Conservation (phyloP, 2,329 filamentous ascomycete species). For the Grosmannia huntii region DNA sequence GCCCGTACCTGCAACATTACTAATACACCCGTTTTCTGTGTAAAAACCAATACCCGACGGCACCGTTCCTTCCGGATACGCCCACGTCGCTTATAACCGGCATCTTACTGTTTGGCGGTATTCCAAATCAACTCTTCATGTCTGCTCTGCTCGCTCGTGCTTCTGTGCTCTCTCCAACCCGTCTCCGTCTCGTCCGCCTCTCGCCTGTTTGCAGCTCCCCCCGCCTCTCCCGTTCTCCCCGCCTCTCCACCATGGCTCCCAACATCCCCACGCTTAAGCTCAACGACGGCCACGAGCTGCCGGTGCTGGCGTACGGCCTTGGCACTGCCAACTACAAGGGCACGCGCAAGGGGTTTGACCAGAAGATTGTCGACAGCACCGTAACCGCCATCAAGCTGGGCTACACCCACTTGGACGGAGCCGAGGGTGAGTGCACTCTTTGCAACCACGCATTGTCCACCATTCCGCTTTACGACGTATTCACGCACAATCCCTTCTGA, state of each 20-base stretch:
- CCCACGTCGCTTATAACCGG: no score
- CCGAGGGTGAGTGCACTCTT: constrained; percentile 41
- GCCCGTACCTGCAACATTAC: no score
- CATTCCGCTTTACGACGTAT: background rate
- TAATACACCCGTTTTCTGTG: background rate
- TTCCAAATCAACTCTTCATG: no score
- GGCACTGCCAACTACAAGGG: constrained; percentile 56
- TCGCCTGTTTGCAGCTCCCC: no score
- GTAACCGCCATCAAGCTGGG: constrained; percentile 56
- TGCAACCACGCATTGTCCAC: no score
- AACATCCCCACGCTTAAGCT: constrained; percentile 51
- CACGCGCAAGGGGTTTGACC: constrained; percentile 36
- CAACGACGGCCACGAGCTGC: constrained; percentile 62
- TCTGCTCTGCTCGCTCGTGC: background rate
- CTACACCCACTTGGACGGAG: constrained; percentile 62
- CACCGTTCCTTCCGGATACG: background rate
- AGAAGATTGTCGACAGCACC: constrained; percentile 33
- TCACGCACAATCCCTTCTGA: no score
- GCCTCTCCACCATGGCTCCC: constrained; percentile 3
- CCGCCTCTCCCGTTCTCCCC: background rate
- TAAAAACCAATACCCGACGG: background rate
- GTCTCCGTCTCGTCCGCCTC: background rate
- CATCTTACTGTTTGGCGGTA: no score
- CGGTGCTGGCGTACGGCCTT: constrained; percentile 60
- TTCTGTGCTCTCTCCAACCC: background rate